Evolutionary conservation across 73 alveolate species (phyloP), one percentile per base, ranked within the genome.

Genomic region (Blepharisma japonicum): DNA sequence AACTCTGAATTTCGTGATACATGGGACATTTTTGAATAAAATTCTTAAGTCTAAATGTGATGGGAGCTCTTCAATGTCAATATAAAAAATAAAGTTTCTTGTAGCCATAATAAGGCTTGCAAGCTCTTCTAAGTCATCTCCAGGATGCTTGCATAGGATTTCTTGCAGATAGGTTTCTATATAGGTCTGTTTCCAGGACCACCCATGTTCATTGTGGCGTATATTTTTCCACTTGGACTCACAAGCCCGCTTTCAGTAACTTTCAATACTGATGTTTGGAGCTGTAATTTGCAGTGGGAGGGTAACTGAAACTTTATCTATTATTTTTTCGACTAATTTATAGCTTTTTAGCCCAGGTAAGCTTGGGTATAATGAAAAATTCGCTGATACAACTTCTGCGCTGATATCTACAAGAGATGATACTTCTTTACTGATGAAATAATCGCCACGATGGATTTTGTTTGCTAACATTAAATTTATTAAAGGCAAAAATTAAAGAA

Each of bases 31-130:
- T 56, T 77, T 45, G 78, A 92, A 90, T 8, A 89, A 79, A 18
- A 86, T 46, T 21, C 88, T 82, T 79, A 92, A 83, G 79, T 92
- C 98, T n/a, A 92, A 55, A 80, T 92, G 92, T n/a, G 91, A 86
- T 32, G 82, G 85, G 25, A 91, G 84, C 78, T 92, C 76, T 20
- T 89, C 86, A 46, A 92, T 87, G 66, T 82, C 91, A 7, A 92
- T 77, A 23, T 87, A 55, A 81, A 86, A 90, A 42, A 91, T 77
- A 76, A 89, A 89, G 82, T 87, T 79, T 39, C 92, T 81, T 55
- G 90, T 86, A 42, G 98, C 90, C 23, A 71, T 84, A 21, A 92
- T 74, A 55, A 81, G 89, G 66, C 55, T 49, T 20, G 32, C 38
- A 79, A 21, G 81, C 55, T 68, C 72, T 71, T 50, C 61, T 83